Evolutionary conservation across 2,329 filamentous ascomycete genomes (phyloP), one percentile per base, ranked within the genome.

Genomic region (Aphanocladium album): DNA sequence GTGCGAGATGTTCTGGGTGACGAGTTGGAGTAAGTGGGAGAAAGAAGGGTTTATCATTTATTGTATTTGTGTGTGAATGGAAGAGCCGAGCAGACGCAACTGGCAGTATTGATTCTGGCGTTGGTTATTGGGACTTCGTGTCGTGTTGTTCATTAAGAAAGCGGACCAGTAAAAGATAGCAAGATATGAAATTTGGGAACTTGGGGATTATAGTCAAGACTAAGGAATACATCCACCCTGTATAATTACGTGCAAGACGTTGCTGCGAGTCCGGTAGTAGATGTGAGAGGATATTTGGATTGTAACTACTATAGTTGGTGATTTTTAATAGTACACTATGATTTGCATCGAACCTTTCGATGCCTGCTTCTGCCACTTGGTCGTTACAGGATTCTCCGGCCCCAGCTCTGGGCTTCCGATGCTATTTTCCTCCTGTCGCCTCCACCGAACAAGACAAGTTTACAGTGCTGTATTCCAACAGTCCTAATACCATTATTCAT

Each of bases 1-100:
- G 81, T 86, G 19, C 78, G 80, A 67, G 79, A 80, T 65, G 79
- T 87, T 47, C 72, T 87, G 62, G 76, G 75, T 61, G 83, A 84
- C 56, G 79, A 80, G 37, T 70, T 80, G 61, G 81, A 83, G 41
- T 65, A 65, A 69, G 39, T 14, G 2, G 25, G 16, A 5, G 63
- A 70, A 62, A 62, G 49, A 37, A 57, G 33, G 51, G 60, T 57
- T 21, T 45, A 33, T 62, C 50, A 63, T 63, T 65, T 30, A 9
- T 30, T 41, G 52, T 59, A n/a, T 59, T 19, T 53, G 27, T 53
- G 39, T 37, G 41, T 39, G 45, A 27, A 39, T 21, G 35, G 25
- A 35, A 25, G 14, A 58, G 35, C 23, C 37, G 19, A 51, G 41
- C 19, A 33, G 55, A 39, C 30, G 45, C 35, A 41, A 16, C 33